Evolutionary conservation across 768 basidiomycete genomes (phyloP).

Genomic region (Phylloporus arenicola): DNA sequence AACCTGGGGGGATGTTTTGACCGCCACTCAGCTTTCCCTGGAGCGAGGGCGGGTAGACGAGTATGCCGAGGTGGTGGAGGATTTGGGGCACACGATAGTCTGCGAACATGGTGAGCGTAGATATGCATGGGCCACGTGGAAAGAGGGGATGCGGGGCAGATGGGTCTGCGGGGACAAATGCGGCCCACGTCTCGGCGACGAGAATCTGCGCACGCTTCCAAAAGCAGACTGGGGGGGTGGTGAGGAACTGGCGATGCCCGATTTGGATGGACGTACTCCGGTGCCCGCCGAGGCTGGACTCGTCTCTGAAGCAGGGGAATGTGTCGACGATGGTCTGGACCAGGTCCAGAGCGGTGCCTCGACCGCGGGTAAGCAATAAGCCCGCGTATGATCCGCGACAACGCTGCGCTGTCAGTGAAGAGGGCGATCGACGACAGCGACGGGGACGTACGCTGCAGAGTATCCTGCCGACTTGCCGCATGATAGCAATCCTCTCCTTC

Average conservation of each 20-base stretch:
- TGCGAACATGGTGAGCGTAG: conserved; percentile 86
- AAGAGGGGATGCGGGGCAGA: conserved; percentile 64
- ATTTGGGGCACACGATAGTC: conserved; percentile 92
- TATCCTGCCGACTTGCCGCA: conserved; percentile 72
- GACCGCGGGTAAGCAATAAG: conserved; percentile 49
- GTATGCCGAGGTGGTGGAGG: conserved; percentile 73
- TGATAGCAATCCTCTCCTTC: conserved; percentile 62
- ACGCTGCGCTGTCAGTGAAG: conserved; percentile 34
- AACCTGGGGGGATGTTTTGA: conserved; percentile 47
- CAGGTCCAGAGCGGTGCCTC: conserved; percentile 67
- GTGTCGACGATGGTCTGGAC: conserved; percentile 63
- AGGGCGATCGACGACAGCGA: conserved; percentile 6
- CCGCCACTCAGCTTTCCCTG: conserved; percentile 44
- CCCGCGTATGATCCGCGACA: conserved; percentile 68
- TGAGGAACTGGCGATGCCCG: background rate
- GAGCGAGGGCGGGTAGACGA: conserved; percentile 64
- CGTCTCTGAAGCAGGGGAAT: conserved; percentile 77
- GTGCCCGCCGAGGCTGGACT: conserved; percentile 49
- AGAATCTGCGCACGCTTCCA: conserved; percentile 93
- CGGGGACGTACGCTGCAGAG: conserved; percentile 55
- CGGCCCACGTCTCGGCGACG: conserved; percentile 89
- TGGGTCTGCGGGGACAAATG: conserved; percentile 63
- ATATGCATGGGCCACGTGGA: conserved; percentile 43
- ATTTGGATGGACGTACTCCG: conserved; percentile 42
- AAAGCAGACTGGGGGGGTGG: conserved; percentile 50